Conservation (phyloP, 257 asterid species). For the Salvia rosmarinus region DNA sequence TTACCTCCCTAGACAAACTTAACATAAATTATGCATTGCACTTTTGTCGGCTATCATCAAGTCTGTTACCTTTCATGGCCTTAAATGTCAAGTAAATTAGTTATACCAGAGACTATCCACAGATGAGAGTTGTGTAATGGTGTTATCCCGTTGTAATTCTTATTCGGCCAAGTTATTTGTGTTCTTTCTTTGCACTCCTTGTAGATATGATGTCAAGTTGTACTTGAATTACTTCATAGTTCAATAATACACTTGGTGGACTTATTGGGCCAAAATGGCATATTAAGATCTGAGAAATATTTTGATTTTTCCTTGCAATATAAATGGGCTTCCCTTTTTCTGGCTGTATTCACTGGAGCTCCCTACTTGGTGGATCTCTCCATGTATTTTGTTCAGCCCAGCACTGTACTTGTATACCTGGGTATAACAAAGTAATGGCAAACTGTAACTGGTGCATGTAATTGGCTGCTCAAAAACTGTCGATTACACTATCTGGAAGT, state of each 20-base stretch:
- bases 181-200: conserved; percentile 6
- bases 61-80: conserved; percentile 7
- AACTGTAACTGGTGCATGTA: not conserved
- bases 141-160: conserved; percentile 22
- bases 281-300: conserved; percentile 4
- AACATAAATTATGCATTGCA: conserved; percentile 9
- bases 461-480: not conserved
- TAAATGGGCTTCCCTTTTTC: conserved; percentile 15
- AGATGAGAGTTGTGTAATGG: conserved; percentile 18
- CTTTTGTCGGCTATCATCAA: not conserved
- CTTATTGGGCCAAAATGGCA: not conserved
- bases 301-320: not conserved
- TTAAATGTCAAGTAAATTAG: not conserved
- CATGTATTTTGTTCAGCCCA: not conserved
- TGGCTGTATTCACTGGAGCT: conserved; percentile 1
- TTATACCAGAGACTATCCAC: not conserved
- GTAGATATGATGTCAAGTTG: conserved; percentile 20
- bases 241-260: not conserved
- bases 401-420: not conserved
- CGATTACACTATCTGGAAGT: no score
- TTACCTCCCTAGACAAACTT: conserved; percentile 32
- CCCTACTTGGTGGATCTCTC: not conserved
- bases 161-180: not conserved
- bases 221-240: conserved; percentile 17
- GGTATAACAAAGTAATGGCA: not conserved